These are phyloP conservation scores for Amyloporia xantha DNA, from an alignment of 768 basidiomycete genomes.

Conservation along the genomic window DNA sequence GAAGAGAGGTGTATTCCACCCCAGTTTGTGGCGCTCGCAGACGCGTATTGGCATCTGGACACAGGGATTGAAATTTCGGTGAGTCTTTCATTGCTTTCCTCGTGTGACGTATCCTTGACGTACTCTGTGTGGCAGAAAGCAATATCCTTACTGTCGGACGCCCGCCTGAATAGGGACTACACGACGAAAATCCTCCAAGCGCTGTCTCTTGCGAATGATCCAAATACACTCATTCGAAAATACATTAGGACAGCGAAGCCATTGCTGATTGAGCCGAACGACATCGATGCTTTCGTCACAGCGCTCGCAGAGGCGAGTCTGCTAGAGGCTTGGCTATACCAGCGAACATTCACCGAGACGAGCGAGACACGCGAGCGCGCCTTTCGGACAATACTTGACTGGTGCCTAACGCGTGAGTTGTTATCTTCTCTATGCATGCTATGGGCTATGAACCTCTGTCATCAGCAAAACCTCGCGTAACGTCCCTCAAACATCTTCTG, in stretches of 20 bases:
- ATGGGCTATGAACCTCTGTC: neutral
- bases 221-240: slow-evolving; percentile 54
- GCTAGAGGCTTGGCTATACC: slow-evolving; percentile 69
- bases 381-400: slow-evolving; percentile 53
- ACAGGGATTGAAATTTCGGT: slow-evolving; percentile 59
- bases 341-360: slow-evolving; percentile 60
- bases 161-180: slow-evolving; percentile 68
- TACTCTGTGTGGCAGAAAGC: slow-evolving; percentile 37
- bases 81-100: slow-evolving; percentile 28
- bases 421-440: neutral
- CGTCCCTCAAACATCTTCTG: slow-evolving; percentile 55
- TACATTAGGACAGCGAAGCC: slow-evolving; percentile 77
- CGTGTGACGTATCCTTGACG: neutral
- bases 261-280: slow-evolving; percentile 56
- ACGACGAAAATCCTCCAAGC: slow-evolving; percentile 73
- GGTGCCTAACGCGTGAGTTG: slow-evolving; percentile 63
- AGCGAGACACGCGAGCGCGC: slow-evolving; percentile 47
- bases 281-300: slow-evolving; percentile 62
- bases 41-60: slow-evolving; percentile 83
- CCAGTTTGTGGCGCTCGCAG: slow-evolving; percentile 68
- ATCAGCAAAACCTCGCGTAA: slow-evolving; percentile 52
- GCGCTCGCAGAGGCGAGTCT: slow-evolving; percentile 63
- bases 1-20: slow-evolving; percentile 61
- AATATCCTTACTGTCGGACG: slow-evolving; percentile 66
- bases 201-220: slow-evolving; percentile 39